Conservation (phyloP, 2,329 filamentous ascomycete species). For the Diplocarpon mali region DNA sequence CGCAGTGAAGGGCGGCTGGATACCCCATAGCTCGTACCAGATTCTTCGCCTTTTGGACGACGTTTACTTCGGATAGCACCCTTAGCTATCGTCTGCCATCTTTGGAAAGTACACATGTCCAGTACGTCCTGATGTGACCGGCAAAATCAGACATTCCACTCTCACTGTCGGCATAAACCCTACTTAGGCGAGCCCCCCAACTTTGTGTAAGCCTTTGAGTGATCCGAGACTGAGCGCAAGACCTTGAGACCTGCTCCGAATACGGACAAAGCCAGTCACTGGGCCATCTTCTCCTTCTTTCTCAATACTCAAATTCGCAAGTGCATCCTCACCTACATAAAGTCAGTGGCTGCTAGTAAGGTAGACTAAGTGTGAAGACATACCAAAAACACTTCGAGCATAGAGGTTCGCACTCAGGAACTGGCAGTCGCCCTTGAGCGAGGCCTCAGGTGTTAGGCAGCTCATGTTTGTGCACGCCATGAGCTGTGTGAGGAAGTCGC, state of each 20-base stretch:
- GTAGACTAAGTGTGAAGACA: constrained; percentile 31
- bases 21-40: constrained; percentile 11
- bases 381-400: constrained; percentile 95
- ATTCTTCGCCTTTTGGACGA: constrained; percentile 14
- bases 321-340: constrained; percentile 78
- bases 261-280: constrained; percentile 94
- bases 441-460: constrained; percentile 91
- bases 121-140: not conserved
- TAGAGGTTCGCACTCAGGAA: constrained; percentile 97
- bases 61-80: constrained; percentile 8
- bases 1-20: constrained; percentile 12
- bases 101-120: constrained; percentile 10
- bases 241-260: constrained; percentile 93
- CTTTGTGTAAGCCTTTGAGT: constrained; percentile 87
- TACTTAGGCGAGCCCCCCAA: constrained; percentile 32
- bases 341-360: constrained; percentile 3
- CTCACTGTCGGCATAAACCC: not conserved
- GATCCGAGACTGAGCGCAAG: constrained; percentile 87
- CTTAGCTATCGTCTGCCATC: constrained; percentile 11
- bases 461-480: constrained; percentile 99
- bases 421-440: constrained; percentile 92
- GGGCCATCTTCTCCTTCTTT: constrained; percentile 92
- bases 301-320: constrained; percentile 96
- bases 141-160: not conserved
- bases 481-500: constrained; percentile 84